Base-by-base conservation (phyloP, 202 grass and related monocot species). In the Setaria italica region DNA sequence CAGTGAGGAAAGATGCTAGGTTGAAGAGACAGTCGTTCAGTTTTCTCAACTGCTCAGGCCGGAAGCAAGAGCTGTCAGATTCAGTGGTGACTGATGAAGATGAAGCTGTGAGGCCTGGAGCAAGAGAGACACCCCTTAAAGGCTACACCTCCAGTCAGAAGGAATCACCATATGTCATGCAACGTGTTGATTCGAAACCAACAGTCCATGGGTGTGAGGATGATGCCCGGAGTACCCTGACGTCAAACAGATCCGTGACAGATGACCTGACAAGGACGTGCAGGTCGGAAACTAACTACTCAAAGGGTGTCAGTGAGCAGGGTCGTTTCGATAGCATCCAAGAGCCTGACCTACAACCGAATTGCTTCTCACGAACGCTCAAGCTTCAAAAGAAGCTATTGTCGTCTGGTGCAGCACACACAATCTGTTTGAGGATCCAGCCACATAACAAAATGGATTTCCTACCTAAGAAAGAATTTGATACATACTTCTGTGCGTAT, bases 31-130 rank as follows among this genome's bases (percentile, higher is more conserved):
- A 92, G 50, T 91, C 97, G 7, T 97, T 99, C 84, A 91, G 87
- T 55, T 89, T 99, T 60, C 85, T 99, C 65, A 95, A 85, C 78
- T 99, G 97, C 87, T 99, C 96, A 80, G 96, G 96, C 34, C 79
- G 91, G 83, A 93, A 94, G 88, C 90, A 99, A 91, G 92, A 94
- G 82, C 46, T 91, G 30, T 97, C 94, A 88, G 90, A 92, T 85
- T 99, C 96, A 11, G 54, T 89, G 58, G 71, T 89, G 70, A 89
- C 88, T 16, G 93, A 95, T 69, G 88, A 90, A 43, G 86, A 84
- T 55, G 90, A 95, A 79, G 41, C 45, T 70, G 88, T 80, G 25
- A 92, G 70, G 48, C 85, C 72, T 83, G 74, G 68, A 74, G 82
- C 50, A 73, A 85, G 88, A 83, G 88, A 91, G 84, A 92, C 86